Conservation (phyloP, 2,329 filamentous ascomycete genomes). For the Alternaria metachromatica region DNA sequence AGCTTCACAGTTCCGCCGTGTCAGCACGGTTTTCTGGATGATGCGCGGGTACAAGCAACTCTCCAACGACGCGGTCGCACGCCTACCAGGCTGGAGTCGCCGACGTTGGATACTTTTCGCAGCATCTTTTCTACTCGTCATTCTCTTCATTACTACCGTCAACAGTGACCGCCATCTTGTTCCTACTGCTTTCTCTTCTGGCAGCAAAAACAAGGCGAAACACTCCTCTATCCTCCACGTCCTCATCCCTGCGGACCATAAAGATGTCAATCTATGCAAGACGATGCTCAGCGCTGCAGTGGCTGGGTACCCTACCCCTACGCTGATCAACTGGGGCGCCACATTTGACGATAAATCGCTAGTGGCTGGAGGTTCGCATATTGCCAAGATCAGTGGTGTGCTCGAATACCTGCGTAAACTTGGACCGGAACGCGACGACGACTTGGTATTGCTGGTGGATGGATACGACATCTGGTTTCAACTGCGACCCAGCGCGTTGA, state of each 20-base stretch:
- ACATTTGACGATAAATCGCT: not conserved
- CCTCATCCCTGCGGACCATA: not conserved
- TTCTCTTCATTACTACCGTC: not conserved
- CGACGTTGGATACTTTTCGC: not conserved
- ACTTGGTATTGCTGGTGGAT: not conserved
- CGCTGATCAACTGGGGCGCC: constrained; percentile 3
- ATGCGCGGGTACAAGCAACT: constrained; percentile 2
- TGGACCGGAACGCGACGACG: not conserved
- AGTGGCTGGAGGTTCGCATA: not conserved
- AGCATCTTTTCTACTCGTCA: not conserved
- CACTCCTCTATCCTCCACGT: not conserved
- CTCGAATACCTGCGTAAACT: not conserved
- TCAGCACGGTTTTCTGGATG: not conserved
- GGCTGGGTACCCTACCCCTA: not conserved
- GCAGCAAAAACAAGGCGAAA: not conserved
- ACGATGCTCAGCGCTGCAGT: not conserved
- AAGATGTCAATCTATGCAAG: constrained; percentile 4
- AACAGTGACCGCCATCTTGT: not conserved
- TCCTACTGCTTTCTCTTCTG: not conserved
- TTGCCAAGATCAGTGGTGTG: constrained; percentile 2
- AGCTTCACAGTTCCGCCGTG: not conserved
- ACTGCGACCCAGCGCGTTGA: not conserved
- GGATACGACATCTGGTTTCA: constrained; percentile 7
- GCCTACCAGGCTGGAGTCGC: not conserved
- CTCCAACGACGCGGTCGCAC: not conserved